Percentiles rank a stretch among this genome's conserved stretches.
Conservation (phyloP, 1,284 basidiomycete genomes). For the Ceratobasidium sp. region DNA sequence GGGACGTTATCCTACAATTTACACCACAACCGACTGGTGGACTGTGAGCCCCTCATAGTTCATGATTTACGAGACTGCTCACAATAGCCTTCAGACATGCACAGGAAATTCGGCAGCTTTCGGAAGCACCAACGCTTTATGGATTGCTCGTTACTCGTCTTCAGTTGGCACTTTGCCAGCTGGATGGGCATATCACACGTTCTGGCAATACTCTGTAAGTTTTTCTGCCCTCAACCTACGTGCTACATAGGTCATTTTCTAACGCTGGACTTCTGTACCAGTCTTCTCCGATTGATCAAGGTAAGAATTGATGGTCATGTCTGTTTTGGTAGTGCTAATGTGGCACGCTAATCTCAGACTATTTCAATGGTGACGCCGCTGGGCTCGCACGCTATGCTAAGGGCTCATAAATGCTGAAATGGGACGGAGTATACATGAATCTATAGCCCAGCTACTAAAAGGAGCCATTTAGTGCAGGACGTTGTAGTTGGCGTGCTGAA, state of each 20-base stretch:
- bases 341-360: slow-evolving; percentile 20
- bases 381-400: slow-evolving; percentile 42
- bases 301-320: slow-evolving; percentile 53
- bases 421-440: background rate
- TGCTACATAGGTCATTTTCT: slow-evolving; percentile 56
- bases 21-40: slow-evolving; percentile 75
- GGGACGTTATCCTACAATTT: slow-evolving; percentile 62
- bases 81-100: slow-evolving; percentile 56
- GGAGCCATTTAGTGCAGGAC: background rate
- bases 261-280: background rate
- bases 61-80: background rate
- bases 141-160: slow-evolving; percentile 66
- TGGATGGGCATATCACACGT: slow-evolving; percentile 65
- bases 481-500: no score
- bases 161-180: slow-evolving; percentile 64
- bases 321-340: background rate
- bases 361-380: slow-evolving; percentile 42
- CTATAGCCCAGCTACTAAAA: background rate
- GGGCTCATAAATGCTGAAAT: slow-evolving; percentile 19
- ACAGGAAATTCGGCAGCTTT: slow-evolving; percentile 67
- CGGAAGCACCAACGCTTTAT: slow-evolving; percentile 63
- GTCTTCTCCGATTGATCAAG: slow-evolving; percentile 60
- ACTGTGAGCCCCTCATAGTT: slow-evolving; percentile 47
- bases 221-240: slow-evolving; percentile 60
- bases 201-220: slow-evolving; percentile 71